These are phyloP conservation scores for Mycena floridula DNA, from an alignment of 768 basidiomycete genomes.

Conservation along the genomic window DNA sequence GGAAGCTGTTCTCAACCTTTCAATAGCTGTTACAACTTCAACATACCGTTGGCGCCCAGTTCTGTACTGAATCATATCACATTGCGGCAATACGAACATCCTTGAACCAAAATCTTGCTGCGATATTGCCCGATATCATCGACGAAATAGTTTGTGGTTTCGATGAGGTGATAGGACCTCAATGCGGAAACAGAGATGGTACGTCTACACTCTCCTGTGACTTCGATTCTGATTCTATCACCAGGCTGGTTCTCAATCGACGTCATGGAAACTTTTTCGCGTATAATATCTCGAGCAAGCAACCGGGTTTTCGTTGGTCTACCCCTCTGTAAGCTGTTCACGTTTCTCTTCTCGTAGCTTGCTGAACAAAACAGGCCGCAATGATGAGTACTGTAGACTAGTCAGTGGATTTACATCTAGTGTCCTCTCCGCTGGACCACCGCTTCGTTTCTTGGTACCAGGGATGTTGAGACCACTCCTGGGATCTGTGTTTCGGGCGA, in stretches of 20 bases:
- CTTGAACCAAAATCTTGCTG: conserved; percentile 26
- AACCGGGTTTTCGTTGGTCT: conserved; percentile 36
- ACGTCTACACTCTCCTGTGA: no score
- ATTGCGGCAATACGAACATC: conserved; percentile 23
- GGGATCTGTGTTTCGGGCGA: conserved; percentile 3
- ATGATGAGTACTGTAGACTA: conserved; percentile 23
- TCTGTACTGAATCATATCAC: conserved; percentile 29
- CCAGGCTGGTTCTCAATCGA: conserved; percentile 24
- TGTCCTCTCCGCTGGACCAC: conserved; percentile 21
- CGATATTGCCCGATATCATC: conserved; percentile 24
- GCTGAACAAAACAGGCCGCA: conserved; percentile 22
- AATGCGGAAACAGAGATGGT: no score
- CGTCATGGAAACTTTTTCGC: conserved; percentile 20
- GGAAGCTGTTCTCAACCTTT: not conserved
- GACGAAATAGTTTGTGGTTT: conserved; percentile 27
- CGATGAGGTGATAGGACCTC: conserved; percentile 19
- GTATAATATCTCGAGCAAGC: conserved; percentile 28
- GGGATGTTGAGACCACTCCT: conserved; percentile 13
- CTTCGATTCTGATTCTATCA: no score
- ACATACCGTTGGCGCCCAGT: conserved; percentile 28
- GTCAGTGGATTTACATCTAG: conserved; percentile 26
- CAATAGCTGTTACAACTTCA: conserved; percentile 29
- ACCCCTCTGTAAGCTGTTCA: conserved; percentile 24
- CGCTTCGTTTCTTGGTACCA: conserved; percentile 27
- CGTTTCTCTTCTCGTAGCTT: not conserved